Evolutionary conservation across 371 early-diverging fungal species (phyloP).

Genomic region (Mortierella sp.): DNA sequence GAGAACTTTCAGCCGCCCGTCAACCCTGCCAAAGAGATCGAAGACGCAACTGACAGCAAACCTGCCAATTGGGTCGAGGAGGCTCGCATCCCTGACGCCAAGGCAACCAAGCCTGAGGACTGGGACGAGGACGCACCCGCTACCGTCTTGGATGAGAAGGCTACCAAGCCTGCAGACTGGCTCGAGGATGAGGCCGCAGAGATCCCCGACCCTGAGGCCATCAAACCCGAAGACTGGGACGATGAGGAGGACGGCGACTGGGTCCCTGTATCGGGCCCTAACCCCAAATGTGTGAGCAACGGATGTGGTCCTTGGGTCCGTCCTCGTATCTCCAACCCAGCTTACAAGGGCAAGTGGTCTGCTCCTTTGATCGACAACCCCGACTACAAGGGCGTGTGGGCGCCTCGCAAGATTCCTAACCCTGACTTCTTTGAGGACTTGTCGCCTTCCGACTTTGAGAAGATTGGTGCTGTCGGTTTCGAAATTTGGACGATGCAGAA

Average conservation of each 20-base stretch:
- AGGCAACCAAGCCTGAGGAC: conserved; percentile 91
- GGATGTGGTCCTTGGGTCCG: conserved; percentile 82
- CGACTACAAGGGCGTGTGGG: conserved; percentile 96
- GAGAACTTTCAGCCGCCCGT: conserved; percentile 84
- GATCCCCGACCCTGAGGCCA: conserved; percentile 88
- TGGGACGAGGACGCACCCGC: conserved; percentile 84
- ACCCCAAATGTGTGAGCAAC: conserved; percentile 82
- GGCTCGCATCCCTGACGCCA: conserved; percentile 88
- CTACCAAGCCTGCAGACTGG: conserved; percentile 95
- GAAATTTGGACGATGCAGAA: conserved; percentile 98
- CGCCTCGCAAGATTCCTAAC: conserved; percentile 91
- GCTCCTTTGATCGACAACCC: conserved; percentile 95
- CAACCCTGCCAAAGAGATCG: conserved; percentile 94
- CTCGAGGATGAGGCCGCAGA: conserved; percentile 80
- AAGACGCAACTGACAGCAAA: conserved; percentile 92
- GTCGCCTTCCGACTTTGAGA: conserved; percentile 73
- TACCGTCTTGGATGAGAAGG: conserved; percentile 82
- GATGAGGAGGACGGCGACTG: conserved; percentile 92
- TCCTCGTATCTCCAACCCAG: conserved; percentile 88
- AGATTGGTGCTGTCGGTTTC: conserved; percentile 88
- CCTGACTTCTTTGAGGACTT: conserved; percentile 85
- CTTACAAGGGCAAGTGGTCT: conserved; percentile 88
- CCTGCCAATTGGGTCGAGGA: conserved; percentile 97
- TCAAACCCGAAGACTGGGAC: conserved; percentile 96
- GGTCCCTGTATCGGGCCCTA: conserved; percentile 83